Evolutionary conservation across 2,329 filamentous ascomycete genomes (phyloP), one percentile per base, ranked within the genome.

Genomic region (Ophiostoma novo-ulmi): DNA sequence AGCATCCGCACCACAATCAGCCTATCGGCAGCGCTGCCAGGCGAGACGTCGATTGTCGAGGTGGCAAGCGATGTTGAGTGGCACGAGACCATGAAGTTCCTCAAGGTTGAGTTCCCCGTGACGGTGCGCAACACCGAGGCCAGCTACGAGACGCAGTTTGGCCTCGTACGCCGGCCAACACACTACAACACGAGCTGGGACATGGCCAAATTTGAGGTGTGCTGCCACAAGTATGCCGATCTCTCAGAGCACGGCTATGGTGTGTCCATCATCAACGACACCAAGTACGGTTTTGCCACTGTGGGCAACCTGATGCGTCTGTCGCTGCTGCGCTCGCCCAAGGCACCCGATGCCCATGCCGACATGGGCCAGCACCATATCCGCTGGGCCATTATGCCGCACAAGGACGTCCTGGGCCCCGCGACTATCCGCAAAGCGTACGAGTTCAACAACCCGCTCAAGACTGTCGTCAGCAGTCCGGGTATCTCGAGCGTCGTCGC

Each of bases 71-170:
- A 96, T 75, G 92, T 98, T n/a, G 92, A 97, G 78, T 99, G 95
- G 95, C 91, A 90, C 75, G 95, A 99, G 80, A 93, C 88, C 14
- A 97, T 95, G 90, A 97, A 95, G 78, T 98, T 98, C 84, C 86
- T 99, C 77, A 99, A 99, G 84, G 94, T 98, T 68, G 95, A 99
- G 79, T 99, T 99, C 81, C 94, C 95, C 0, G 94, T 97, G 73
- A 90, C 96, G 76, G 85, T 98, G 73, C 87, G 89, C 75, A 97
- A 94, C 80, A 97, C 91, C 0, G 93, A 97, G 80, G 95, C 95
- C 41, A 92, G 89, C 14, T 99, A 99, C 79, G 95, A 99, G 80
- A 97, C 93, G 8, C 94, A 97, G 76, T 98, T 92, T 77, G 94
- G 94, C 75, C 88, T 97, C 75, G 89, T 95, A 73, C 88, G 88